These are phyloP conservation scores for Suhomyces tanzawaensis DNA, from an alignment of 805 yeast genomes.

Conservation along the genomic window DNA sequence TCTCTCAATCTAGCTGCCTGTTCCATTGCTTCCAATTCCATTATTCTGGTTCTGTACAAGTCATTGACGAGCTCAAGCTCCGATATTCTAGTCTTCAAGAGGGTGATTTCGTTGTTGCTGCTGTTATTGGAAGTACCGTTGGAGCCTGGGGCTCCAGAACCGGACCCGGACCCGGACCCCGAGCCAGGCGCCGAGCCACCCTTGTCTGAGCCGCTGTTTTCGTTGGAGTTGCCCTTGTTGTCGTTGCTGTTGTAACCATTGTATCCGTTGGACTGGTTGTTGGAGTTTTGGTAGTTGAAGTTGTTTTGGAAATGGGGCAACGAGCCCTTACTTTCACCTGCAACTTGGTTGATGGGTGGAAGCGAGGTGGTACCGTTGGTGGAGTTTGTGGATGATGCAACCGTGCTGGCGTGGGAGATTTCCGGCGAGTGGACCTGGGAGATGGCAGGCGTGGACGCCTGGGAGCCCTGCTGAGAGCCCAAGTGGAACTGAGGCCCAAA, in stretches of 20 bases:
- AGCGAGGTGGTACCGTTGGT: constrained; percentile 18
- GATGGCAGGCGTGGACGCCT: constrained; percentile 13
- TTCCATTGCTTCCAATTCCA: constrained; percentile 75
- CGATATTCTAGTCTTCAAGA: constrained; percentile 70
- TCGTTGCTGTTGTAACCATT: constrained; percentile 5
- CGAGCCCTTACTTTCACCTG: constrained; percentile 15
- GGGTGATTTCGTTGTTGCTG: constrained; percentile 30
- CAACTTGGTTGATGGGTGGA: constrained; percentile 26
- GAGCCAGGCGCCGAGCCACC: neutral
- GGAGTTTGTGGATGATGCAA: neutral
- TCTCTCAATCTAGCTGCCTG: constrained; percentile 53
- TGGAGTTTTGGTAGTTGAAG: constrained; percentile 9
- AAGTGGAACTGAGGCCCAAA: constrained; percentile 45
- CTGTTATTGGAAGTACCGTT: constrained; percentile 6
- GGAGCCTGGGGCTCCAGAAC: constrained; percentile 1
- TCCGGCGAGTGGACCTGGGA: constrained; percentile 27
- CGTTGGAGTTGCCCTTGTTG: constrained; percentile 6
- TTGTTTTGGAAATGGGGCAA: constrained; percentile 28
- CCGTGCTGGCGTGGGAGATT: constrained; percentile 10
- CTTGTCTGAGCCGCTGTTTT: constrained; percentile 9
- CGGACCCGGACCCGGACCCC: constrained; percentile 1
- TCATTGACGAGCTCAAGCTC: constrained; percentile 92
- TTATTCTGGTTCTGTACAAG: constrained; percentile 75
- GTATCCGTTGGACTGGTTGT: constrained; percentile 3
- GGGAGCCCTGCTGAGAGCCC: constrained; percentile 9